Base-by-base conservation (phyloP, 169 alveolate genomes). In the Cryptosporidium andersoni region DNA sequence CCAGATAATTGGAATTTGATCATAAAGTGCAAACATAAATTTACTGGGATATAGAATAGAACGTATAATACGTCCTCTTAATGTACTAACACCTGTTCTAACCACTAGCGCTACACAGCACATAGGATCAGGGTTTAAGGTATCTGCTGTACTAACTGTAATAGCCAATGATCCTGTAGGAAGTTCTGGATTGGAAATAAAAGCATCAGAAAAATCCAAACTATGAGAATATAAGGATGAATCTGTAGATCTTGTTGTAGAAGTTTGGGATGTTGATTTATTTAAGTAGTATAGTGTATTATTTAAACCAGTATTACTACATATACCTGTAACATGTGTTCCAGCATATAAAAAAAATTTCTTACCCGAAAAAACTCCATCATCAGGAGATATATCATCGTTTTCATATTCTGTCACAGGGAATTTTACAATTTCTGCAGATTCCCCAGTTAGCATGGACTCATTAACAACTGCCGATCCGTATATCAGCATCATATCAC, bases 21-120 rank as follows among this genome's bases (percentile, higher is more conserved):
- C 82, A 66, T 60, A 80, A 64, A 81, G 66, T 3, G 80, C 89
- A 60, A 81, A 93, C 81, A 64, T 92, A 74, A 60, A 93, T 80
- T 65, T 92, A 93, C 94, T 97, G 43, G 98, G 99, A 80, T 92
- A 95, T 36, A 96, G 90, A 58, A 97, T 96, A 65, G 96, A 94
- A 88, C 97, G 92, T 88, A 97, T 94, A 56, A 96, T 93, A 66
- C 92, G 94, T 1, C 99, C 96, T 88, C 94, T 88, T 3, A 95
- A 91, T 1, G 99, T 97, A 56, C 88, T 91, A 81, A 92, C 88
- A 58, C 95, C 95, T 1, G 95, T 93, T 80, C 93, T 94, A 25
- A 94, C 89, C 4, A 97, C 98, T 37, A 96, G 94, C n/a, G 94
- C 97, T 14, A 80, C 63, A 25, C 25, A 25, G 25, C 25, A 25